These are phyloP conservation scores for Populus hybrid DNA, from an alignment of 441 rosid genomes.

Conservation along the genomic window DNA sequence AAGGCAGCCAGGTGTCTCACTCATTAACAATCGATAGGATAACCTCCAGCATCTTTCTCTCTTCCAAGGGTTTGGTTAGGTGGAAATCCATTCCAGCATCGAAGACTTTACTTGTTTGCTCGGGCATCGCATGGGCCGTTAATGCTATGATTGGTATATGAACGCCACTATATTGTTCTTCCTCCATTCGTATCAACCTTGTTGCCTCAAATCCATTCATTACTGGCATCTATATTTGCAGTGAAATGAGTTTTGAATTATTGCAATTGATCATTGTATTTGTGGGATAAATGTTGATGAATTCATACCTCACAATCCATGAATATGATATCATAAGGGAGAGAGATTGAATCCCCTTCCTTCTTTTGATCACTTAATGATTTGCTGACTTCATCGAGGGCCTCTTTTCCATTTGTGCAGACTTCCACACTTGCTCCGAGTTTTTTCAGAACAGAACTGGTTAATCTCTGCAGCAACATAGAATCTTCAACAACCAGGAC, in stretches of 20 bases:
- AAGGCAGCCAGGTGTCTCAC: neutral
- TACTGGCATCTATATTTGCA: conserved; percentile 44
- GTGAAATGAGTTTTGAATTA: neutral
- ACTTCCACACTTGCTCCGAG: conserved; percentile 45
- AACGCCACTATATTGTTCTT: conserved; percentile 20
- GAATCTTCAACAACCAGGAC: conserved; percentile 46
- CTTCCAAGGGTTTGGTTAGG: conserved; percentile 41
- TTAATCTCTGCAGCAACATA: conserved; percentile 13
- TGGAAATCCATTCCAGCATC: conserved; percentile 62
- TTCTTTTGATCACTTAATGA: conserved; percentile 21
- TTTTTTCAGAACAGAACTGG: conserved; percentile 14
- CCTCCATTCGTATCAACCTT: conserved; percentile 43
- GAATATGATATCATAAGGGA: conserved; percentile 40
- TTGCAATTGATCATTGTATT: neutral
- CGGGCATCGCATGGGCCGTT: conserved; percentile 35
- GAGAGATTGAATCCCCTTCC: conserved; percentile 7
- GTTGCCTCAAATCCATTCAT: conserved; percentile 60
- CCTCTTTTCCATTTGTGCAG: conserved; percentile 46
- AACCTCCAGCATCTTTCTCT: conserved; percentile 24
- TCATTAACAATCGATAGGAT: neutral
- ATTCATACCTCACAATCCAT: conserved; percentile 60
- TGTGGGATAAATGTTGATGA: neutral
- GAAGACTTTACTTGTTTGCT: conserved; percentile 29
- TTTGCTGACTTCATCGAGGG: conserved; percentile 30
- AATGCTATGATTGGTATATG: conserved; percentile 48